These are phyloP conservation scores for Fragosphaeria purpurea DNA, from an alignment of 2,329 filamentous ascomycete species.

Conservation along the genomic window DNA sequence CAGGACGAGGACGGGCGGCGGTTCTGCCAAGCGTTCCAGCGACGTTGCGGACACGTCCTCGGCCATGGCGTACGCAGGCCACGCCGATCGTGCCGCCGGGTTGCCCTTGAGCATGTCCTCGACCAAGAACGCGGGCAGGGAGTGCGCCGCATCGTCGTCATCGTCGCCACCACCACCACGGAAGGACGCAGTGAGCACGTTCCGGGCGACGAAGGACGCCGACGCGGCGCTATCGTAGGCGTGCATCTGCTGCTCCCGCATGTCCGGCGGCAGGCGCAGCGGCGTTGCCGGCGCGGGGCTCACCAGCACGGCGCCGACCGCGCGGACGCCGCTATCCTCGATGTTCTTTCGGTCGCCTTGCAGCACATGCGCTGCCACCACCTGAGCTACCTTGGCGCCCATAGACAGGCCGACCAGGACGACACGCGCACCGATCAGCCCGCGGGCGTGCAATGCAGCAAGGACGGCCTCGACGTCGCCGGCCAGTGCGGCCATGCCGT, in stretches of 20 bases:
- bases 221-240: slow-evolving; percentile 22
- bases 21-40: not conserved
- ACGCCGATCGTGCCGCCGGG: slow-evolving; percentile 21
- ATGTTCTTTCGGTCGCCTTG: too few relatives aligned
- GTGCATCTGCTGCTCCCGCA: slow-evolving; percentile 22
- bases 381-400: slow-evolving; percentile 28
- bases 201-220: slow-evolving; percentile 21
- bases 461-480: slow-evolving; percentile 16
- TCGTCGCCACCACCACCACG: not conserved
- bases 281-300: slow-evolving; percentile 24
- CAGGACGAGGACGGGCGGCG: slow-evolving; percentile 16
- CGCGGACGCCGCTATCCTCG: slow-evolving; percentile 11
- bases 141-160: too few relatives aligned
- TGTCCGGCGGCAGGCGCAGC: slow-evolving; percentile 20
- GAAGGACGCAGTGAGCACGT: slow-evolving; percentile 21
- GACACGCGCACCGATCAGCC: slow-evolving; percentile 12
- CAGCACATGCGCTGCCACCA: slow-evolving; percentile 12
- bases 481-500: slow-evolving; percentile 20
- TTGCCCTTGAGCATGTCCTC: slow-evolving; percentile 21
- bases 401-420: slow-evolving; percentile 28
- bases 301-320: slow-evolving; percentile 19
- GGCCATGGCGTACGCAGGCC: slow-evolving; percentile 24
- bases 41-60: slow-evolving; percentile 20
- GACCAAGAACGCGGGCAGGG: slow-evolving; percentile 10
- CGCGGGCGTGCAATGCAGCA: slow-evolving; percentile 3